A percentile compares a stretch with the other conserved stretches of the same genome.
Conservation (phyloP, 2,329 filamentous ascomycete genomes). For the Boeremia exigua region DNA sequence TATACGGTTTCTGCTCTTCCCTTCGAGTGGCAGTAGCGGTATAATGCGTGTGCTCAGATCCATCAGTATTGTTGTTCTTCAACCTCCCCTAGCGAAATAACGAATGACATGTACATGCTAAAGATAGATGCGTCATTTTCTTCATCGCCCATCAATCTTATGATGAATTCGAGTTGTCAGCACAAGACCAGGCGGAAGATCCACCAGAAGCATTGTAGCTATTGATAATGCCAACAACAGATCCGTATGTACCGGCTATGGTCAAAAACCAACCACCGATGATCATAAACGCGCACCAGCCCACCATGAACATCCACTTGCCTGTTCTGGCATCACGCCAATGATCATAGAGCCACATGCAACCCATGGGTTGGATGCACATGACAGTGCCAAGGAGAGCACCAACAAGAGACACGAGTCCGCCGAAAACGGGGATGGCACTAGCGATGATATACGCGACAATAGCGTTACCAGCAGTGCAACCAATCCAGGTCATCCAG, state of each 20-base stretch:
- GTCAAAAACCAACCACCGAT: conserved; percentile 29
- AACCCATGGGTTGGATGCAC: conserved; percentile 37
- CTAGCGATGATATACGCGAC: conserved; percentile 34
- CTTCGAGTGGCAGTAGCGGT: no score
- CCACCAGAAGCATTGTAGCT: conserved; percentile 33
- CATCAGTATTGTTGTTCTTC: no score
- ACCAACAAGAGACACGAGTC: conserved; percentile 34
- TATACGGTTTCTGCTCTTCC: no score
- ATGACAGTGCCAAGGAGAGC: conserved; percentile 36
- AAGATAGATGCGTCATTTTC: not conserved
- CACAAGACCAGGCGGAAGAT: conserved; percentile 32
- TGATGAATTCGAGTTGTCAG: conserved; percentile 28
- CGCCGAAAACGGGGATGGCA: conserved; percentile 37
- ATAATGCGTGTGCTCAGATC: no score
- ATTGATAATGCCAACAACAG: conserved; percentile 35
- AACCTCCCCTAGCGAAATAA: no score
- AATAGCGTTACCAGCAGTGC: conserved; percentile 25
- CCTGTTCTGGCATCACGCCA: conserved; percentile 21
- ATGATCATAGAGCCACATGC: conserved; percentile 40
- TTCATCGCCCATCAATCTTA: not conserved
- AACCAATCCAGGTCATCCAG: conserved; percentile 35
- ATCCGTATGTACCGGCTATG: conserved; percentile 35
- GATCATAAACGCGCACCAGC: conserved; percentile 34
- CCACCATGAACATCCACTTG: conserved; percentile 31
- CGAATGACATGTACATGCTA: no score